Evolutionary conservation across 352 stramenopile species (phyloP).

Genomic region (Phytophthora sp.): DNA sequence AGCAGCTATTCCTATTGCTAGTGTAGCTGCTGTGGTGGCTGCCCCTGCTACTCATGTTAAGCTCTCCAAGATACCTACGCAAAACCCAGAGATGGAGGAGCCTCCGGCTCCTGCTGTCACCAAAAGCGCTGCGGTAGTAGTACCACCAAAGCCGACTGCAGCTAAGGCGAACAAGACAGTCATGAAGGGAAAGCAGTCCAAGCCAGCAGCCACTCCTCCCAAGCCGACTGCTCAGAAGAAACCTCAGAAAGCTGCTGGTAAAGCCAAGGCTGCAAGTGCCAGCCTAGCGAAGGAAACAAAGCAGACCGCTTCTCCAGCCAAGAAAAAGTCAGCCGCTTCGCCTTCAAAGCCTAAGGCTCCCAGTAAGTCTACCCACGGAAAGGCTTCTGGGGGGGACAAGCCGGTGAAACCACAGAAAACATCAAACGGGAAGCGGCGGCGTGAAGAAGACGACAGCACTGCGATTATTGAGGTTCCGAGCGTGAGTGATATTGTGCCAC

Average conservation of each 20-base stretch:
- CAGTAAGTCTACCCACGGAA: slow-evolving; percentile 4
- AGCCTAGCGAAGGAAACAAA: slow-evolving; percentile 13
- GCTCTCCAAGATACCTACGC: slow-evolving; percentile 7
- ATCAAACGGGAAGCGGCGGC: slow-evolving; percentile 39
- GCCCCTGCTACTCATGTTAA: neutral
- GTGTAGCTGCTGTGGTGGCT: neutral
- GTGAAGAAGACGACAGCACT: slow-evolving; percentile 29
- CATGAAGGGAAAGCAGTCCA: slow-evolving; percentile 17
- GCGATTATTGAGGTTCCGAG: slow-evolving; percentile 54
- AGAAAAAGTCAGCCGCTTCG: neutral
- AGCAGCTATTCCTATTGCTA: neutral
- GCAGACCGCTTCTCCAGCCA: slow-evolving; percentile 7
- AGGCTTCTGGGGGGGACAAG: neutral
- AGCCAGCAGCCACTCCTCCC: neutral
- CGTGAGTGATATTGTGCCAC: slow-evolving; percentile 49
- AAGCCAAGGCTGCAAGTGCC: slow-evolving; percentile 14
- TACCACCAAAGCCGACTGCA: neutral
- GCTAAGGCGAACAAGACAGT: slow-evolving; percentile 4
- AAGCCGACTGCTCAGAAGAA: slow-evolving; percentile 25
- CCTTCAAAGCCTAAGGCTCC: slow-evolving; percentile 6
- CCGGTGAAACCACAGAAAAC: neutral
- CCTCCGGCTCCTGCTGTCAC: neutral
- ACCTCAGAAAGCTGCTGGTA: slow-evolving; percentile 16
- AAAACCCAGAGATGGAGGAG: slow-evolving; percentile 46
- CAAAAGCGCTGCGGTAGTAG: neutral